Conservation (phyloP, 1,284 basidiomycete genomes). For the Puccinia triticina region DNA sequence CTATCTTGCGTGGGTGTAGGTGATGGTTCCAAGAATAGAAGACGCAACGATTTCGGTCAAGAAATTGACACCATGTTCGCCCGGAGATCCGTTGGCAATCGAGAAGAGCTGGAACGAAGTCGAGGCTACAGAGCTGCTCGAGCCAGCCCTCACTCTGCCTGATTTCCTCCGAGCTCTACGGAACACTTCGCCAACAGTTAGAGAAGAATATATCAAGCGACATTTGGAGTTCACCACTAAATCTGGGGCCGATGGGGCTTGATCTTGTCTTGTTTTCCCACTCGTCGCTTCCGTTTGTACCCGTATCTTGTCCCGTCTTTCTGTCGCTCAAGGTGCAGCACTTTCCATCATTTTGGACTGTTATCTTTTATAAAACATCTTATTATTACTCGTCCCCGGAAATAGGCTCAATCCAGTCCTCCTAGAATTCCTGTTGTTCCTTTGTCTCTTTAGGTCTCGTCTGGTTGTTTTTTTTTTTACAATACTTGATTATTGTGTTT, state of each 20-base stretch:
- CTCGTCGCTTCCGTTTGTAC: background rate
- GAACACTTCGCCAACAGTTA: conserved; percentile 84
- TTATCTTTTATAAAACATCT: conserved; percentile 4
- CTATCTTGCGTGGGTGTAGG: conserved; percentile 57
- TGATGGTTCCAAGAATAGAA: conserved; percentile 60
- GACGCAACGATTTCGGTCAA: conserved; percentile 66
- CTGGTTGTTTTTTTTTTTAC: conserved; percentile 4
- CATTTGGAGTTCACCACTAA: conserved; percentile 93
- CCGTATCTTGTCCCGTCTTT: background rate
- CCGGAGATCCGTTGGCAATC: conserved; percentile 79
- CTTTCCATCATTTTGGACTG: background rate
- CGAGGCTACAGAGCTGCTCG: conserved; percentile 82
- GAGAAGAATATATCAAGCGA: conserved; percentile 80
- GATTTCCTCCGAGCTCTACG: conserved; percentile 87
- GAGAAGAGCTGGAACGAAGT: conserved; percentile 95
- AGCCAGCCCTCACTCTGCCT: conserved; percentile 74
- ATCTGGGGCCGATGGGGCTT: conserved; percentile 60
- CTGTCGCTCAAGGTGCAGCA: background rate
- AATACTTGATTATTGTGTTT: background rate
- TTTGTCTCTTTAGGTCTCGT: background rate
- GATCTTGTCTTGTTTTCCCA: background rate
- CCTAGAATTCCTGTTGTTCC: background rate
- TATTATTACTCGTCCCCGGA: background rate
- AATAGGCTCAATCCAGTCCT: background rate
- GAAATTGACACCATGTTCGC: conserved; percentile 85